phyloP scores from a whole-genome alignment of 306 rosid species.

The Inga laurina region DNA sequence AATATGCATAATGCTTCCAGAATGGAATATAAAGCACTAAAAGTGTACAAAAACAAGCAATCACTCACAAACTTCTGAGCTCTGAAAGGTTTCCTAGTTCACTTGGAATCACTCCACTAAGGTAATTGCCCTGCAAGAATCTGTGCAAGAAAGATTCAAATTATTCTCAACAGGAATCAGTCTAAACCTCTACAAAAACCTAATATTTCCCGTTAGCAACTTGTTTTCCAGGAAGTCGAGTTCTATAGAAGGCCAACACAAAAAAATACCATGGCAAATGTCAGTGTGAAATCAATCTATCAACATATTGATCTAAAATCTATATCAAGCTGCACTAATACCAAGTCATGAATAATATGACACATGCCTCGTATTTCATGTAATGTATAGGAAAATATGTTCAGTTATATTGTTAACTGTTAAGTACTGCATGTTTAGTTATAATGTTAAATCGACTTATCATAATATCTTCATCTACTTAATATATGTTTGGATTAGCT shows the following conservation, averaged over 20 bases:
- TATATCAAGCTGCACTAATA: background rate
- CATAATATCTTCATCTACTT: conserved; percentile 10
- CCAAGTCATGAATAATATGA: background rate
- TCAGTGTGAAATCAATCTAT: background rate
- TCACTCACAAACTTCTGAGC: conserved; percentile 75
- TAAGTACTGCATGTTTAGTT: background rate
- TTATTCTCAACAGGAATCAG: conserved; percentile 30
- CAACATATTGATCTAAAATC: background rate
- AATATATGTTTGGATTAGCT: too few species aligned
- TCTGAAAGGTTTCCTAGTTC: conserved; percentile 83
- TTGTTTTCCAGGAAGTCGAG: conserved; percentile 7
- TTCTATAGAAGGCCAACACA: conserved; percentile 4
- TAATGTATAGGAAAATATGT: background rate
- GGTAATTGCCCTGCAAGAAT: conserved; percentile 94
- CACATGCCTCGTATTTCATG: background rate
- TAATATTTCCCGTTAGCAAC: conserved; percentile 13
- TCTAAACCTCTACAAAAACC: conserved; percentile 26
- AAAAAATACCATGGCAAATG: conserved; percentile 10
- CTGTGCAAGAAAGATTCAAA: conserved; percentile 52
- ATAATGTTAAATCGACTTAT: background rate
- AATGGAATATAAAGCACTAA: conserved; percentile 20
- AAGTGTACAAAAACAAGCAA: conserved; percentile 22
- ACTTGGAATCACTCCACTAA: conserved; percentile 80
- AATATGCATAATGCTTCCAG: conserved; percentile 11
- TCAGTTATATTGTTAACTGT: background rate